These are phyloP conservation scores for Hansenula sp. DNA, from an alignment of 1,139 yeast genomes.

Conservation along the genomic window DNA sequence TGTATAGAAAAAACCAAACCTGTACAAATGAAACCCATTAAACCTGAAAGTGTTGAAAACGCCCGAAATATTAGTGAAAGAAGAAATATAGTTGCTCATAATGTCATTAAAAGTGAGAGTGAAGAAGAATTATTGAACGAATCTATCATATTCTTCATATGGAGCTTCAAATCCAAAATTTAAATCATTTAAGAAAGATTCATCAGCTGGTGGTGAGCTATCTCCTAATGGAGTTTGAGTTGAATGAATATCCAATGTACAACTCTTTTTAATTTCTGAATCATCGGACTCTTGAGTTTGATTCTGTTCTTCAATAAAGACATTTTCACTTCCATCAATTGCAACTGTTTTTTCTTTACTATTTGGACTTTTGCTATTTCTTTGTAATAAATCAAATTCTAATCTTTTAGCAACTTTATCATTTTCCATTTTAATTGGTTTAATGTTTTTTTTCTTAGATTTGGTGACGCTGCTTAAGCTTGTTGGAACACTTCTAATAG, in stretches of 20 bases:
- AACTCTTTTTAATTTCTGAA: not conserved
- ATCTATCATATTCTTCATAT: not conserved
- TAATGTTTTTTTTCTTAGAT: not conserved
- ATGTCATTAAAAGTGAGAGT: not conserved
- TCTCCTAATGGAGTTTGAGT: not conserved
- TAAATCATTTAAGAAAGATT: not conserved
- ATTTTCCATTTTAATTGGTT: constrained; percentile 11
- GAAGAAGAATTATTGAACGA: not conserved
- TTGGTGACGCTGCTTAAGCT: constrained; percentile 6
- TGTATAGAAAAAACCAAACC: too few species aligned
- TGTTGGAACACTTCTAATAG: constrained; percentile 3
- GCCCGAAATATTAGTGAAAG: not conserved
- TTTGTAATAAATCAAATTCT: constrained; percentile 17
- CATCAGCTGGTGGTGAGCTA: not conserved
- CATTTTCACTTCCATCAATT: constrained; percentile 1
- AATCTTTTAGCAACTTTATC: constrained; percentile 23
- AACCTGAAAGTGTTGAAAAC: not conserved
- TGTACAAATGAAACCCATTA: too few species aligned
- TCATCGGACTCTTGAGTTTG: not conserved
- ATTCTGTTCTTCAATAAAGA: not conserved
- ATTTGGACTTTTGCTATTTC: constrained; percentile 2
- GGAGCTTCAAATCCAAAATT: constrained; percentile 2
- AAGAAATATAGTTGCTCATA: not conserved
- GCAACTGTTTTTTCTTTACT: not conserved
- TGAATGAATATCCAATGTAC: not conserved